phyloP scores from a whole-genome alignment of 768 basidiomycete species.

The Pleurotus sapidus region DNA sequence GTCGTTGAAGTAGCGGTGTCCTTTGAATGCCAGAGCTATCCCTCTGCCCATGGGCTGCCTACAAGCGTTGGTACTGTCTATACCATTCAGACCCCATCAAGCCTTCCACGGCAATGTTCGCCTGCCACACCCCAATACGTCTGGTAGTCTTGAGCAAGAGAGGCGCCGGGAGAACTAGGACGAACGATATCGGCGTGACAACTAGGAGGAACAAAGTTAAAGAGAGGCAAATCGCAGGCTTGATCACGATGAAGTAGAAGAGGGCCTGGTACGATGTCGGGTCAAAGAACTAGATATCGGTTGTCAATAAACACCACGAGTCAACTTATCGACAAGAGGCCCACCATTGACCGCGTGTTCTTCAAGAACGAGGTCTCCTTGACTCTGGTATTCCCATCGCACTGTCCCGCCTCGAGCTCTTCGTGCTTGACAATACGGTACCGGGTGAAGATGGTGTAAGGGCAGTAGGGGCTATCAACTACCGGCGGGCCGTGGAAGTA shows the following conservation, averaged over 20 bases:
- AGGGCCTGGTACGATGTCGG: constrained; percentile 78
- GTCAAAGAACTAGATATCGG: constrained; percentile 62
- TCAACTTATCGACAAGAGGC: constrained; percentile 15
- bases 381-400: constrained; percentile 29
- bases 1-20: too few species aligned
- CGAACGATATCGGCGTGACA: constrained; percentile 53
- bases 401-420: constrained; percentile 42
- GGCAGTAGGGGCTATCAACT: constrained; percentile 58
- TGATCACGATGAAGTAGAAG: constrained; percentile 86
- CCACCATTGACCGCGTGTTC: constrained; percentile 76
- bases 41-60: too few species aligned
- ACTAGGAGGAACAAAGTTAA: constrained; percentile 52
- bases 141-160: constrained; percentile 60
- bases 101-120: constrained; percentile 77
- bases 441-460: constrained; percentile 69
- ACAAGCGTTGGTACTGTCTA: background rate
- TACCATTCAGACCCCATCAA: constrained; percentile 23
- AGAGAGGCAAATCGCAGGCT: constrained; percentile 71
- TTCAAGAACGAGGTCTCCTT: constrained; percentile 73
- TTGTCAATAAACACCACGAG: background rate
- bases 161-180: constrained; percentile 65
- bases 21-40: too few species aligned
- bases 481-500: constrained; percentile 66
- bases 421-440: constrained; percentile 37
- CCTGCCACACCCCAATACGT: constrained; percentile 76